Evolutionary conservation across 306 rosid species (phyloP), one percentile per base, ranked within the genome.

Genomic region (Inga laurina): DNA sequence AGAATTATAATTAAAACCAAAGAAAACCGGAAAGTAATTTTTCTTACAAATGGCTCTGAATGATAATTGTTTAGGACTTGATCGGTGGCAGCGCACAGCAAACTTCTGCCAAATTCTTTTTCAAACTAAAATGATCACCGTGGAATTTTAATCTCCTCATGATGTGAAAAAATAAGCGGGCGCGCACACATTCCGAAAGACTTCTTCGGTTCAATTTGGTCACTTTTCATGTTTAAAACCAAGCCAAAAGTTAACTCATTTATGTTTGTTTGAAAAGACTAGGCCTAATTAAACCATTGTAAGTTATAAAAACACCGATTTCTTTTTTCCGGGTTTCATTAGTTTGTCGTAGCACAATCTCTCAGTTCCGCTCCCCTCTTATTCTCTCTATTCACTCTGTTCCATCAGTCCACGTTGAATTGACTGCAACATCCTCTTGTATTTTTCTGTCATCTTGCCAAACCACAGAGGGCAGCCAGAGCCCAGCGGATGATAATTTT

Each of bases 1-100:
- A 51, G 13, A 85, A 21, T 76, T 73, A 74, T 77, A 80, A 79
- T 82, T 73, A 49, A 77, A 71, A 21, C 4, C 45, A 59, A 21
- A 35, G 45, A 43, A 39, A 56, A 76, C 5, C 7, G 41, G 56
- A 15, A 59, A 59, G 35, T 72, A 76, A 68, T 27, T 16, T 41
- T 59, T 57, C 74, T n/a, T 39, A 48, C 62, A 35, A 76, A 65
- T 76, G 65, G 44, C 45, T 49, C 72, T 43, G 39, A 51, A 45
- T 81, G n/a, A 67, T 34, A 69, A 39, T 27, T 59, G 71, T 74
- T 65, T 12, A 61, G 6, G 35, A 61, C 67, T 24, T n/a, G 34
- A 68, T 52, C 24, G 15, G 24, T 59, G 21, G 19, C 37, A 24
- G 54, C 5, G 71, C 54, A 45, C 46, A 56, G 52, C 79, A 45